These are phyloP conservation scores for Candida dendrica DNA, from an alignment of 805 yeast genomes.

Conservation along the genomic window DNA sequence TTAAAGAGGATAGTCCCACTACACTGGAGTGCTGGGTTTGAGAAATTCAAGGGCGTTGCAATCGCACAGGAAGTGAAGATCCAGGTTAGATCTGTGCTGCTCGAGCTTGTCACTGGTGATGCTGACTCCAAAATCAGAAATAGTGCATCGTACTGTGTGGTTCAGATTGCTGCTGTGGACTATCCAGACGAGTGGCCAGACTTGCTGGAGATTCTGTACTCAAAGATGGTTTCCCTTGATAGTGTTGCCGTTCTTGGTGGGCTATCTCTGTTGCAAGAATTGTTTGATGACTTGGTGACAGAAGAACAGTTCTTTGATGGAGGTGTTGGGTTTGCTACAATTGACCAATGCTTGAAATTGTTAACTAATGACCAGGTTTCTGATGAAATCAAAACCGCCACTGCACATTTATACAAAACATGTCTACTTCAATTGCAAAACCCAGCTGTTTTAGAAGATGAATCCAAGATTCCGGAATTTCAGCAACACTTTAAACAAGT, in stretches of 20 bases:
- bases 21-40: constrained; percentile 82
- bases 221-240: constrained; percentile 24
- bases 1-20: constrained; percentile 61
- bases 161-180: constrained; percentile 81
- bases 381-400: constrained; percentile 37
- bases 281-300: constrained; percentile 78
- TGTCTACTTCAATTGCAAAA: constrained; percentile 47
- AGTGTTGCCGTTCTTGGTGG: constrained; percentile 39
- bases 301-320: constrained; percentile 82
- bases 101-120: constrained; percentile 37
- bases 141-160: constrained; percentile 66
- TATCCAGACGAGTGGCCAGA: constrained; percentile 96
- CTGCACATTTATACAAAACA: constrained; percentile 44
- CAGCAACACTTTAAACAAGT: constrained; percentile 16
- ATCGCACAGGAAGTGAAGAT: constrained; percentile 46
- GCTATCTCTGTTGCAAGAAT: constrained; percentile 56
- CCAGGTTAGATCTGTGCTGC: constrained; percentile 40
- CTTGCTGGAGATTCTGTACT: constrained; percentile 43
- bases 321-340: constrained; percentile 52
- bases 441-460: constrained; percentile 36
- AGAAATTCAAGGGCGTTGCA: constrained; percentile 63
- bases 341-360: constrained; percentile 40
- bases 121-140: constrained; percentile 54
- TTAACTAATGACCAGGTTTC: constrained; percentile 23
- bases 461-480: constrained; percentile 24